Percentiles rank a stretch among this genome's conserved stretches.
Evolutionary conservation across 164 flowering plant genomes (phyloP).

Genomic region (Buxus sempervirens): DNA sequence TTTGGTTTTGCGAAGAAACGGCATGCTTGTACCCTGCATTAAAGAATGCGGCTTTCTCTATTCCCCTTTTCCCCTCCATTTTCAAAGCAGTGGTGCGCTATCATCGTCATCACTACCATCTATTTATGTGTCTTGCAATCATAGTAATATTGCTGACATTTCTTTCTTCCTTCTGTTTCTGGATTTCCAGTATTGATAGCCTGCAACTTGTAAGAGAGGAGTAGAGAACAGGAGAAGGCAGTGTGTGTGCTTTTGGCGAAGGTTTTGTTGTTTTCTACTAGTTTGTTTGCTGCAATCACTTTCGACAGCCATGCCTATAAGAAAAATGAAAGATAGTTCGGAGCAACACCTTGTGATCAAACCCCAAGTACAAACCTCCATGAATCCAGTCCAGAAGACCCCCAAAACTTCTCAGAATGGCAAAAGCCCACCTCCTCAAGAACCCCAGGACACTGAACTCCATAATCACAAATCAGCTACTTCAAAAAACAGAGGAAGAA

Average conservation of each 20-base stretch:
- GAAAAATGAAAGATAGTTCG: slow-evolving; percentile 82
- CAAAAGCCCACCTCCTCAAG: slow-evolving; percentile 59
- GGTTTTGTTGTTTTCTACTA: slow-evolving; percentile 1
- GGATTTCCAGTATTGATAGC: slow-evolving; percentile 25
- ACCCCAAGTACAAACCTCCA: slow-evolving; percentile 49
- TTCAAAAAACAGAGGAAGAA: slow-evolving; percentile 50
- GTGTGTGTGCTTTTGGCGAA: slow-evolving; percentile 21
- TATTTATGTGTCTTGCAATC: slow-evolving; percentile 20
- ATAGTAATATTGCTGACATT: slow-evolving; percentile 38
- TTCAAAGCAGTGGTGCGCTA: slow-evolving; percentile 13
- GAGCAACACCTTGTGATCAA: slow-evolving; percentile 77
- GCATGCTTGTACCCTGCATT: slow-evolving; percentile 37
- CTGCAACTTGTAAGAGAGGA: slow-evolving; percentile 19
- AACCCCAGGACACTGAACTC: slow-evolving; percentile 34
- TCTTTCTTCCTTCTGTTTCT: slow-evolving; percentile 25
- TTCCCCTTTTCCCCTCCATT: slow-evolving; percentile 22
- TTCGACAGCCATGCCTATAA: slow-evolving; percentile 55
- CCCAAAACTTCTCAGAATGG: slow-evolving; percentile 61
- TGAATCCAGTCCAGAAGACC: slow-evolving; percentile 43
- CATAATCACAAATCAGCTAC: slow-evolving; percentile 47
- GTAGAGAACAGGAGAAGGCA: slow-evolving; percentile 6
- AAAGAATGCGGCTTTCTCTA: slow-evolving; percentile 20
- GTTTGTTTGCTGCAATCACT: slow-evolving; percentile 6
- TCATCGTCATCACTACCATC: slow-evolving; percentile 21
- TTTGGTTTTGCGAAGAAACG: slow-evolving; percentile 33